phyloP scores from a whole-genome alignment of 495 filamentous ascomycete genomes.

The Penicillium argentinense region DNA sequence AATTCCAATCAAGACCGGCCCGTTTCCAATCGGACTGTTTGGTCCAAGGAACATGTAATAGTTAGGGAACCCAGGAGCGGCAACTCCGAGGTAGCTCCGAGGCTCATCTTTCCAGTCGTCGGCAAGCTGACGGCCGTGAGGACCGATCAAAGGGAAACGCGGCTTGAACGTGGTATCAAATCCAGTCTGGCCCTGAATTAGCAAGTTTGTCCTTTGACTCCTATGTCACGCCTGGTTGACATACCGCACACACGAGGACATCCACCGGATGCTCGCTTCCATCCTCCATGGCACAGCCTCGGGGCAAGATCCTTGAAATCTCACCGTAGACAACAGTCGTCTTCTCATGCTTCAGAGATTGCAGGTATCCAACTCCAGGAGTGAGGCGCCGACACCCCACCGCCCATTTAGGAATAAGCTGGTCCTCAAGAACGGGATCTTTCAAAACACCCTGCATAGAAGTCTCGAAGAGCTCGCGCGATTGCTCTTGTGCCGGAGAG shows the following conservation, averaged over 20 bases:
- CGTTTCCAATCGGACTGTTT: conserved; percentile 24
- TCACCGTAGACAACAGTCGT: conserved; percentile 27
- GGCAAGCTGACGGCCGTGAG: conserved; percentile 39
- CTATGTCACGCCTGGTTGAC: too few species aligned
- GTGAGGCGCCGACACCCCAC: conserved; percentile 43
- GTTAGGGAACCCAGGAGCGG: conserved; percentile 58
- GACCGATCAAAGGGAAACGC: conserved; percentile 46
- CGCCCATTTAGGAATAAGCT: conserved; percentile 32
- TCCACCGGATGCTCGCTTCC: conserved; percentile 35
- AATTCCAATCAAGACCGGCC: conserved; percentile 11
- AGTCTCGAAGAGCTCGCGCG: background rate
- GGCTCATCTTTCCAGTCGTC: conserved; percentile 43
- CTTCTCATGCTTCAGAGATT: conserved; percentile 39
- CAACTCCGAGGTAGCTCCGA: conserved; percentile 52
- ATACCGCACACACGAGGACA: conserved; percentile 36
- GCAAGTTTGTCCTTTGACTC: too few species aligned
- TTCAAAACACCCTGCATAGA: background rate
- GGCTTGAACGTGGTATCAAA: conserved; percentile 48
- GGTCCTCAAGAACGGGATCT: conserved; percentile 15
- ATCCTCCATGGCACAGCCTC: conserved; percentile 39
- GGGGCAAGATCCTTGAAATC: conserved; percentile 31
- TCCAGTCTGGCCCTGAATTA: conserved; percentile 42
- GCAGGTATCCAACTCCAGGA: conserved; percentile 37
- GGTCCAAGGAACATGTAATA: conserved; percentile 50
- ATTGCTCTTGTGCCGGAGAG: background rate